phyloP scores from a whole-genome alignment of 306 rosid species.

The Dalbergia cultrata region DNA sequence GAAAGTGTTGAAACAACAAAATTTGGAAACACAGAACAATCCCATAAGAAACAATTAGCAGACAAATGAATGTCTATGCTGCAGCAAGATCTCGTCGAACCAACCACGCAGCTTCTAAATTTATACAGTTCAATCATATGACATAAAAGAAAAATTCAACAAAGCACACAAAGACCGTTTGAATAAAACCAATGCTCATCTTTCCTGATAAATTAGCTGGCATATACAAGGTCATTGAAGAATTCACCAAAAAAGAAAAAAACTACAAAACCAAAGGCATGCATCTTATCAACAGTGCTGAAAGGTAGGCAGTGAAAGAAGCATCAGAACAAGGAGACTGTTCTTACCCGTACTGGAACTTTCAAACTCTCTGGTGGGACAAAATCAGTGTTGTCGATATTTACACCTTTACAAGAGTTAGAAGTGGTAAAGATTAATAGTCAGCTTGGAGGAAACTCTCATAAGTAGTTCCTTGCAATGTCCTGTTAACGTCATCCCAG shows the following conservation, averaged over 20 bases:
- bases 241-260: constrained; percentile 1
- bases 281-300: constrained; percentile 49
- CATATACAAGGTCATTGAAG: constrained; percentile 52
- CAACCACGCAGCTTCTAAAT: neutral
- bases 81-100: neutral
- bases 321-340: constrained; percentile 3
- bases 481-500: constrained; percentile 77
- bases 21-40: neutral
- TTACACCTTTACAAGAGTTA: constrained; percentile 55
- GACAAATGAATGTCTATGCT: neutral
- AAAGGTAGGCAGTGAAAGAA: constrained; percentile 31
- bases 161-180: neutral
- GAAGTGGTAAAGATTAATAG: constrained; percentile 55
- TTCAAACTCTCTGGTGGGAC: constrained; percentile 39
- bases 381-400: constrained; percentile 55
- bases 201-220: constrained; percentile 46
- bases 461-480: constrained; percentile 71
- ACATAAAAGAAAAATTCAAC: neutral
- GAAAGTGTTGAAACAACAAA: too few species aligned
- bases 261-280: constrained; percentile 25
- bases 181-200: constrained; percentile 42
- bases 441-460: constrained; percentile 73
- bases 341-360: constrained; percentile 25
- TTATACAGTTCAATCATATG: constrained; percentile 24
- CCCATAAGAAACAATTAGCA: neutral